phyloP scores from a whole-genome alignment of 306 rosid genomes.

The Lathyrus tuberosus region DNA sequence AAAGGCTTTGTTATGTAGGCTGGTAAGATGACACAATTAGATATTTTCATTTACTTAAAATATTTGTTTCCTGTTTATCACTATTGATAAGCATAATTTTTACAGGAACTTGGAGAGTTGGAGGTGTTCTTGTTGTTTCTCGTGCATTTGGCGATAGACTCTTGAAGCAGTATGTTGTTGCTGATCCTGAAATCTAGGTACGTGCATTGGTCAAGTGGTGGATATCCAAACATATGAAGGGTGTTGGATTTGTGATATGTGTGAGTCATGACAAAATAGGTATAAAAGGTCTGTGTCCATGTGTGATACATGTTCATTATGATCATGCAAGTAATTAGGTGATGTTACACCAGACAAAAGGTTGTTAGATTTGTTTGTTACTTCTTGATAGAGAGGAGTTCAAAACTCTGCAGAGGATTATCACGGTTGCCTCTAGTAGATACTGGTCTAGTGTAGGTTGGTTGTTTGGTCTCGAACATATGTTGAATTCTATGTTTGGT shows the following conservation, averaged over 20 bases:
- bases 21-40: conserved; percentile 49
- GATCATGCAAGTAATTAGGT: no score
- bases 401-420: no score
- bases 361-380: no score
- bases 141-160: conserved; percentile 98
- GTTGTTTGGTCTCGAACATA: no score
- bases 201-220: conserved; percentile 25
- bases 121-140: conserved; percentile 98
- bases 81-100: conserved; percentile 29
- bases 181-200: conserved; percentile 98
- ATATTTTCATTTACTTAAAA: conserved; percentile 8
- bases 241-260: background rate
- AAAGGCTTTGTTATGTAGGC: conserved; percentile 99
- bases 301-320: no score
- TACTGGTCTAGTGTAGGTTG: no score
- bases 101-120: conserved; percentile 99
- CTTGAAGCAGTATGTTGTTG: conserved; percentile 95
- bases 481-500: no score
- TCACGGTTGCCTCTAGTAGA: no score
- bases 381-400: no score
- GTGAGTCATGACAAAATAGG: no score
- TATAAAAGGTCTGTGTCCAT: no score
- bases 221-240: conserved; percentile 33
- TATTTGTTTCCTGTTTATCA: background rate
- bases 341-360: no score